Percentiles rank a stretch among this genome's conserved stretches.
These are phyloP conservation scores for Albugo candida DNA, from an alignment of 352 stramenopile species.

Conservation along the genomic window DNA sequence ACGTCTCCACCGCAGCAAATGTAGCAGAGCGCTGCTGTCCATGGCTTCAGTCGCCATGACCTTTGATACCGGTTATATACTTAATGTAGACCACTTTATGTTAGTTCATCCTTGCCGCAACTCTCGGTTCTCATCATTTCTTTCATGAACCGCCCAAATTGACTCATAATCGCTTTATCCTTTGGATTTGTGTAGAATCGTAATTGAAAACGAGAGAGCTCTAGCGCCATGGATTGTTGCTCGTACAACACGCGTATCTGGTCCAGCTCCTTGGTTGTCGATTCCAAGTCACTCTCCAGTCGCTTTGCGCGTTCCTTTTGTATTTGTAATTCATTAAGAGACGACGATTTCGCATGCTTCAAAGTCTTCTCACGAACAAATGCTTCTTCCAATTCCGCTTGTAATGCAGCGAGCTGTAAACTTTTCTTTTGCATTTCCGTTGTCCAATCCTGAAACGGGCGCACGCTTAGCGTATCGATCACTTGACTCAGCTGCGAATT, in stretches of 20 bases:
- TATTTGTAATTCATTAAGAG: conserved; percentile 7
- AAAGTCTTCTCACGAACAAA: conserved; percentile 6
- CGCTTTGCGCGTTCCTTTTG: conserved; percentile 7
- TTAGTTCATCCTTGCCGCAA: no score
- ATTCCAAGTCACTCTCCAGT: conserved; percentile 2
- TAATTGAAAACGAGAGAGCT: conserved; percentile 32
- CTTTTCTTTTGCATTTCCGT: conserved; percentile 25
- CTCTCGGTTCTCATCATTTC: conserved; percentile 17
- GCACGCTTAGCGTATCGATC: conserved; percentile 21
- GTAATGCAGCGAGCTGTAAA: conserved; percentile 23
- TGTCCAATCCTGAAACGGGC: conserved; percentile 23
- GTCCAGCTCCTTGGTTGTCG: conserved; percentile 7
- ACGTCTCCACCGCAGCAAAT: no score
- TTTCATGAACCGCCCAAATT: conserved; percentile 27
- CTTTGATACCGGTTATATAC: no score
- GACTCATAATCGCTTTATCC: conserved; percentile 26
- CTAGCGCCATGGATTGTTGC: conserved; percentile 17
- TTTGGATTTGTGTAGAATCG: conserved; percentile 24
- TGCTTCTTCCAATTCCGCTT: conserved; percentile 12
- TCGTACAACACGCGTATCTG: conserved; percentile 9
- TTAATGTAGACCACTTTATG: no score
- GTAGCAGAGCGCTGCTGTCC: no score
- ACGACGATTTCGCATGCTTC: conserved; percentile 10
- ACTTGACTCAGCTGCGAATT: conserved; percentile 28
- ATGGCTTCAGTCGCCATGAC: no score